phyloP scores from a whole-genome alignment of 2,329 filamentous ascomycete species.

The Monilinia aucupariae region DNA sequence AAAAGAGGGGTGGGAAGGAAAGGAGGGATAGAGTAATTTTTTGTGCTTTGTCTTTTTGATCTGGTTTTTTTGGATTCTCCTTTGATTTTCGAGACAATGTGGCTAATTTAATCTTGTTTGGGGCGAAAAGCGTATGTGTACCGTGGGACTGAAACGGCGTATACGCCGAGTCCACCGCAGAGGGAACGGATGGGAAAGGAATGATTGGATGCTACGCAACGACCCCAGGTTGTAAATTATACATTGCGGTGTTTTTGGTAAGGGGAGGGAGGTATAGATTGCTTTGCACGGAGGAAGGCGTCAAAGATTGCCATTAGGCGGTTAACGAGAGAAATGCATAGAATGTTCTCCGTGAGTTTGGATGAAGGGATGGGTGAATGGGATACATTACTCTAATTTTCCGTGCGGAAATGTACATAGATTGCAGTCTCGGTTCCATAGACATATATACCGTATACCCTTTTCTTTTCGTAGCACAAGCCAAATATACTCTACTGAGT shows the following conservation, averaged over 20 bases:
- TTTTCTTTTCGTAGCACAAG: neutral
- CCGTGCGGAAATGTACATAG: neutral
- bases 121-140: constrained; percentile 15
- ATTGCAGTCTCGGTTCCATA: neutral
- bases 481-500: neutral
- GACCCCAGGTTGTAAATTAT: neutral
- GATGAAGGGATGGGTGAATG: neutral
- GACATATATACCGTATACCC: neutral
- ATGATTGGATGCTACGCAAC: neutral
- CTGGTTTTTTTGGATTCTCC: neutral
- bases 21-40: neutral
- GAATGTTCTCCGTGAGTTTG: neutral
- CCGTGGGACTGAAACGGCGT: constrained; percentile 9
- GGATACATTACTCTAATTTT: neutral
- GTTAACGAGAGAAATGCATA: neutral
- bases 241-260: neutral
- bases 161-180: constrained; percentile 12
- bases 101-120: constrained; percentile 6
- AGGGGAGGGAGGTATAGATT: neutral
- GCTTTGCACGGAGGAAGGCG: too few species aligned
- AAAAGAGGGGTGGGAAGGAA: neutral
- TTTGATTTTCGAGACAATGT: neutral
- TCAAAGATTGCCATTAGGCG: neutral
- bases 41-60: neutral
- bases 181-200: neutral